A percentile compares a stretch with the other conserved stretches of the same genome.
Conservation (phyloP, 2,329 filamentous ascomycete genomes). For the Aspergillus piperis region DNA sequence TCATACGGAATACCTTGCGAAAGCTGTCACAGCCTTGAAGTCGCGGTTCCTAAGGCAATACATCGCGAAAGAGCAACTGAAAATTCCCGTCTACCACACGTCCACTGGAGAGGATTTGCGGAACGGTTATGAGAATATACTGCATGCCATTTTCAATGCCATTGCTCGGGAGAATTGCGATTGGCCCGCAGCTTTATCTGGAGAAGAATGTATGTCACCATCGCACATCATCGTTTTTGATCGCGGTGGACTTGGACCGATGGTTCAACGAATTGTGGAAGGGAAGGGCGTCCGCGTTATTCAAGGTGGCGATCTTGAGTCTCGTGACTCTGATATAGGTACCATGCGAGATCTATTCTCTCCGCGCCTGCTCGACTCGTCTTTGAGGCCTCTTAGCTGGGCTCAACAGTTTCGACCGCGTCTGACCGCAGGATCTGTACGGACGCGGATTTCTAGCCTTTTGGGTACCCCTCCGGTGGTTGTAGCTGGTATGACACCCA, state of each 20-base stretch:
- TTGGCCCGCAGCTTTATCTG: slow-evolving; percentile 19
- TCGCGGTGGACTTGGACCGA: slow-evolving; percentile 17
- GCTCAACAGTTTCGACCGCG: slow-evolving; percentile 91
- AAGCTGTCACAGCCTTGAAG: slow-evolving; percentile 24
- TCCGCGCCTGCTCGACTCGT: slow-evolving; percentile 41
- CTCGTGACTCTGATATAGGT: slow-evolving; percentile 18
- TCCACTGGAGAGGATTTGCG: slow-evolving; percentile 32
- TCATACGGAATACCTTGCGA: slow-evolving; percentile 39
- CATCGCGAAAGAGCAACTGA: slow-evolving; percentile 16
- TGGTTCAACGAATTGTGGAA: slow-evolving; percentile 19
- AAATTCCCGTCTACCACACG: slow-evolving; percentile 37
- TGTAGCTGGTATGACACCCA: slow-evolving; percentile 92
- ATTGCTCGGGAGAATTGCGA: slow-evolving; percentile 20
- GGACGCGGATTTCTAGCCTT: slow-evolving; percentile 92
- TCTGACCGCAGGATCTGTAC: slow-evolving; percentile 79
- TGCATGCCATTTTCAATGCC: slow-evolving; percentile 18
- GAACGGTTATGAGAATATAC: slow-evolving; percentile 3
- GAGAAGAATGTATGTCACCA: background rate
- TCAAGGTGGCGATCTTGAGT: slow-evolving; percentile 18
- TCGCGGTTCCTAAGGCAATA: slow-evolving; percentile 15
- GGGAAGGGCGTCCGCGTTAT: slow-evolving; percentile 19
- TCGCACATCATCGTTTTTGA: slow-evolving; percentile 23
- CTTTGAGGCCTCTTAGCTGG: slow-evolving; percentile 86
- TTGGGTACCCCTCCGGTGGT: slow-evolving; percentile 83
- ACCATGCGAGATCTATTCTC: slow-evolving; percentile 21